Evolutionary conservation across 2,329 filamentous ascomycete genomes (phyloP).

Genomic region (Pseudogymnoascus sp.): DNA sequence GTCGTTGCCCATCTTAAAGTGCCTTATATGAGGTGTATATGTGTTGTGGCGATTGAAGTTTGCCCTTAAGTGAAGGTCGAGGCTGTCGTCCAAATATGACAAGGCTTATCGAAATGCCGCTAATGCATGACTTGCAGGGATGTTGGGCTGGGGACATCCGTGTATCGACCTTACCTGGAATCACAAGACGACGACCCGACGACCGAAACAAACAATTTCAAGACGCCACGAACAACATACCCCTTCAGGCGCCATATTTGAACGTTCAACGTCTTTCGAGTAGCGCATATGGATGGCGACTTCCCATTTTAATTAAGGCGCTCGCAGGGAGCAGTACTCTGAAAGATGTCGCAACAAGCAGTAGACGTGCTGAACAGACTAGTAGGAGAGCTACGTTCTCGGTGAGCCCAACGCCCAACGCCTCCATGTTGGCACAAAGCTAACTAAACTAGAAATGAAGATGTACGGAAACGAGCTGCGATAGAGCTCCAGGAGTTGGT

Average conservation of each 20-base stretch:
- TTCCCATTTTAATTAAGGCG: slow-evolving; percentile 20
- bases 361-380: slow-evolving; percentile 28
- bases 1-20: slow-evolving; percentile 78
- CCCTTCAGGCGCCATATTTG: background rate
- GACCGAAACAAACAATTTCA: slow-evolving; percentile 10
- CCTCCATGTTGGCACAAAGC: background rate
- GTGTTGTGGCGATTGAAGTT: background rate
- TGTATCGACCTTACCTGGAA: background rate
- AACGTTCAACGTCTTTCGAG: background rate
- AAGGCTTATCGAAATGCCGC: slow-evolving; percentile 4
- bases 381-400: slow-evolving; percentile 26
- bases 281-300: slow-evolving; percentile 23
- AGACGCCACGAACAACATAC: background rate
- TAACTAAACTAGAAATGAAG: slow-evolving; percentile 25
- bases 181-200: slow-evolving; percentile 3
- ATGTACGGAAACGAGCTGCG: slow-evolving; percentile 29
- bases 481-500: slow-evolving; percentile 29
- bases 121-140: slow-evolving; percentile 7
- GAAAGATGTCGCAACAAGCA: slow-evolving; percentile 26
- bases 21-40: background rate
- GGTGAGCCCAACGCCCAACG: slow-evolving; percentile 18
- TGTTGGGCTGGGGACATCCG: background rate
- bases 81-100: slow-evolving; percentile 3
- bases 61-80: background rate
- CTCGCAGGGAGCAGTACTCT: slow-evolving; percentile 17